Evolutionary conservation across 495 filamentous ascomycete species (phyloP).

Genomic region (Podospora didyma): DNA sequence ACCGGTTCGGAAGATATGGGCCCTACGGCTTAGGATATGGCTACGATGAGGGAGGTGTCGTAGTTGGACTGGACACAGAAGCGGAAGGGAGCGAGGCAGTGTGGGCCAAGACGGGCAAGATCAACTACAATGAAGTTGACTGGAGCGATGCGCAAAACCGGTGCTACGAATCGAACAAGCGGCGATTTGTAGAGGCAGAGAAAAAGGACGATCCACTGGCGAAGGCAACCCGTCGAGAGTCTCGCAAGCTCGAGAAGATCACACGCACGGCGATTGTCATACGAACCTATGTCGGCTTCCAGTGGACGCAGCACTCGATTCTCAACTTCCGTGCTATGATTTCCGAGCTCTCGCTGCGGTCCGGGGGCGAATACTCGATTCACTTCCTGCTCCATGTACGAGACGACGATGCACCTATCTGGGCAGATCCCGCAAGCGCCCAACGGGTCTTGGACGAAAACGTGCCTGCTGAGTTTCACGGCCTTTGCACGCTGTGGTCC

Average conservation of each 20-base stretch:
- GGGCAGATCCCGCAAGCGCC: conserved; percentile 54
- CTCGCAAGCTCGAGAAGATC: conserved; percentile 32
- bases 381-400: conserved; percentile 79
- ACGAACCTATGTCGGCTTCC: conserved; percentile 64
- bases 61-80: conserved; percentile 73
- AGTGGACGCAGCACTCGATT: conserved; percentile 64
- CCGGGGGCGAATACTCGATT: conserved; percentile 74
- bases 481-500: conserved; percentile 88
- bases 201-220: conserved; percentile 8
- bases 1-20: conserved; percentile 84
- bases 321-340: conserved; percentile 75
- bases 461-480: conserved; percentile 84
- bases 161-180: conserved; percentile 63
- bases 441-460: conserved; percentile 58
- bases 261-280: conserved; percentile 69
- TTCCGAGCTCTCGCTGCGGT: conserved; percentile 67
- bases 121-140: conserved; percentile 68
- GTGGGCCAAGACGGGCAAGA: conserved; percentile 64
- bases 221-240: neutral
- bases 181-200: conserved; percentile 50
- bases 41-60: conserved; percentile 67
- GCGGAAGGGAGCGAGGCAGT: conserved; percentile 63
- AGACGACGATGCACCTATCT: conserved; percentile 61
- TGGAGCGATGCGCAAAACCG: conserved; percentile 75
- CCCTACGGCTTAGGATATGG: conserved; percentile 88